phyloP scores from a whole-genome alignment of 2,329 filamentous ascomycete genomes.

The Ophiostoma pallidulum region DNA sequence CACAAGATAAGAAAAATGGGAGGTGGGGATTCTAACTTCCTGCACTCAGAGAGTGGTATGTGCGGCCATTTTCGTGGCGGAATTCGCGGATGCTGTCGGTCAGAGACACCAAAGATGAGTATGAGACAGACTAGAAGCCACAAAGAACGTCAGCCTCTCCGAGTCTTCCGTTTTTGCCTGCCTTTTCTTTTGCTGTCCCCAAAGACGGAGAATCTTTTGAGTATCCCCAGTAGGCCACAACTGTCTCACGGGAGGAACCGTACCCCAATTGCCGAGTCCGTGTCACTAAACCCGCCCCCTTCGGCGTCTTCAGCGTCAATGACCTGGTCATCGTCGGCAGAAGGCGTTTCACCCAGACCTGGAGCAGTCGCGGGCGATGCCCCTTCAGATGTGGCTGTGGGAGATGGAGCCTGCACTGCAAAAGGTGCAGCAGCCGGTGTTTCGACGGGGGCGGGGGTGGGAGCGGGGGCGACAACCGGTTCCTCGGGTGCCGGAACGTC shows the following conservation, averaged over 20 bases:
- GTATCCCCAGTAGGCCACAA: background rate
- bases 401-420: background rate
- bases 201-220: too few species aligned
- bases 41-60: slow-evolving; percentile 14
- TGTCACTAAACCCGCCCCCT: slow-evolving; percentile 5
- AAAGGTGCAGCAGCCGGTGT: background rate
- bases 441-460: background rate
- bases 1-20: too few species aligned
- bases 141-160: background rate
- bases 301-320: background rate
- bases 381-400: background rate
- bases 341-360: background rate
- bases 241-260: background rate
- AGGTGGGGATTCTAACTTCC: slow-evolving; percentile 10
- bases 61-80: slow-evolving; percentile 13
- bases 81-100: slow-evolving; percentile 14
- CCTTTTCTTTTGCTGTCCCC: too few species aligned
- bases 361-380: background rate
- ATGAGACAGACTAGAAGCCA: background rate
- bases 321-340: background rate
- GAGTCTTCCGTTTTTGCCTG: too few species aligned
- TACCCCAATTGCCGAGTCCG: slow-evolving; percentile 11
- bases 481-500: too few species aligned
- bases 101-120: slow-evolving; percentile 7
- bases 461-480: too few species aligned